Base-by-base conservation (phyloP, 208 protist genomes). In the Crithidia mellificae region DNA sequence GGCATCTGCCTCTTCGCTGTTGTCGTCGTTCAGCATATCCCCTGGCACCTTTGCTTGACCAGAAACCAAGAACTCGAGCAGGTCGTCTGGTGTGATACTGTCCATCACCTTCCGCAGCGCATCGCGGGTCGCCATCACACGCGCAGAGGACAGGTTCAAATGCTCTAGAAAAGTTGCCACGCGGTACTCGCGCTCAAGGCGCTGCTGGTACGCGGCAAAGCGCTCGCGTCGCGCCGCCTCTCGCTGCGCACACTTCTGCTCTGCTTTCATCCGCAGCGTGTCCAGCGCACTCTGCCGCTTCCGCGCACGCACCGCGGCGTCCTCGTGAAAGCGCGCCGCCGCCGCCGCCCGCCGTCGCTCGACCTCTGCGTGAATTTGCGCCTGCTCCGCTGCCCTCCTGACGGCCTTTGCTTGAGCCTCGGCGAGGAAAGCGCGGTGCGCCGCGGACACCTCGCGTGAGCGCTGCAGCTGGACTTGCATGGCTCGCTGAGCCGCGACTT, bases 21-120 rank as follows among this genome's bases (percentile, higher is more conserved):
- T 52, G n/a, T 76, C 74, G 34, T 11, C 34, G 34, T 38, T 11
- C 43, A 68, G 38, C 73, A 95, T 89, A 61, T 95, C 90, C 0
- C 25, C 20, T 0, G 90, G 90, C n/a, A 95, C 81, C 44, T 76
- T 51, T 2, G 56, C 55, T n/a, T 66, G 79, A 6, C 90, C 90
- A 14, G 84, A 86, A 19, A 95, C 87, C 11, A 92, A 19, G 58
- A 70, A 95, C 74, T 95, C 90, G 3, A 95, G 74, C 27, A 95
- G 63, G 24, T 91, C 84, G 44, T 95, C 87, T 0, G 81, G 79
- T 6, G 83, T 82, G 62, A 95, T 83, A n/a, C 24, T 63, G 24
- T 59, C 63, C 17, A 88, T 17, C 14, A 81, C 59, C 15, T 68
- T 36, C 0, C 63, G 70, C 12, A 95, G 65, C n/a, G 50, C 68